A percentile compares a stretch with the other conserved stretches of the same genome.
Conservation (phyloP, 1,139 yeast genomes). For the Saccharomyces pastorianus region DNA sequence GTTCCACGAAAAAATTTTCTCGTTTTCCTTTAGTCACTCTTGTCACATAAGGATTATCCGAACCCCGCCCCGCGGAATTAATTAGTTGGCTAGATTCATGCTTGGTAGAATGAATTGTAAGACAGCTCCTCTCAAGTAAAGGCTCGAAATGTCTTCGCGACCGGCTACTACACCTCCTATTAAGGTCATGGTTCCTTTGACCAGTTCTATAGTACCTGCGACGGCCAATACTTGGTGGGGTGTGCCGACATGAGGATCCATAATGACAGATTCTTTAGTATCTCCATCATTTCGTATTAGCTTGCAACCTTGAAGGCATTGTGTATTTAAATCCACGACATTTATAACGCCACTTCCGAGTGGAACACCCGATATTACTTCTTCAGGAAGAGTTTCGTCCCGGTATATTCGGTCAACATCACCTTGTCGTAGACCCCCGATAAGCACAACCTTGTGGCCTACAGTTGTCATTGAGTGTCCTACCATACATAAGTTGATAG, state of each 20-base stretch:
- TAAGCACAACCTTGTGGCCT: constrained; percentile 19
- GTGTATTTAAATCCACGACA: constrained; percentile 20
- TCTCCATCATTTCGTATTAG: not conserved
- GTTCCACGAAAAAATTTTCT: constrained; percentile 1
- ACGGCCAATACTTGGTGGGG: constrained; percentile 1
- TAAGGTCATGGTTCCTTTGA: constrained; percentile 2
- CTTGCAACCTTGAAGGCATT: constrained; percentile 15
- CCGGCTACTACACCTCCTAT: constrained; percentile 2
- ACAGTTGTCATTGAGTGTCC: constrained; percentile 25
- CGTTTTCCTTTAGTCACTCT: not conserved
- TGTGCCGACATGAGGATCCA: constrained; percentile 1
- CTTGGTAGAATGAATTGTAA: constrained; percentile 3
- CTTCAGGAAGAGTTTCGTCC: constrained; percentile 2
- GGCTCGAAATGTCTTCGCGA: not conserved
- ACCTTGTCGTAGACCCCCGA: constrained; percentile 26
- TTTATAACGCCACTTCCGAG: constrained; percentile 15
- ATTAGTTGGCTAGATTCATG: constrained; percentile 2
- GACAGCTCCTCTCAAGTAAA: constrained; percentile 2
- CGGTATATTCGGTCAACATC: constrained; percentile 17
- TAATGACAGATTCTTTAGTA: not conserved
- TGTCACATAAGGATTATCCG: not conserved
- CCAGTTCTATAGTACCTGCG: constrained; percentile 2
- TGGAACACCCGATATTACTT: constrained; percentile 5
- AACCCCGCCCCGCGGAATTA: constrained; percentile 1
- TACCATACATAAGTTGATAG: constrained; percentile 19